These are phyloP conservation scores for Aspergillus sp. DNA, from an alignment of 2,329 filamentous ascomycete species.

Conservation along the genomic window DNA sequence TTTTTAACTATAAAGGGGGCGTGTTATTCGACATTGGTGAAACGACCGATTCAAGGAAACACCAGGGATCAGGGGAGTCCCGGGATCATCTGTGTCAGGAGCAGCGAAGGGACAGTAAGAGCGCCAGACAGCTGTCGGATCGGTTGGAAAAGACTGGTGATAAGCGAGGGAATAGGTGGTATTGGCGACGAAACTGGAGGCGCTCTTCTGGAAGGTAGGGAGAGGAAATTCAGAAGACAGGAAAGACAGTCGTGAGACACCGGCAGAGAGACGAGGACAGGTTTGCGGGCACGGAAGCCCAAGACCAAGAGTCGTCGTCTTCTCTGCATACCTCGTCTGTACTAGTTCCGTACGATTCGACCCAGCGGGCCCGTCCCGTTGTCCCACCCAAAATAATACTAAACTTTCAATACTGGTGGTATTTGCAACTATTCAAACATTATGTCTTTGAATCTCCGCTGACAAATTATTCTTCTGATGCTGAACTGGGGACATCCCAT, in stretches of 20 bases:
- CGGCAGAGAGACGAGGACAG: conserved; percentile 15
- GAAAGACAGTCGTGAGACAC: conserved; percentile 4
- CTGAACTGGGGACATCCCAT: too few species aligned
- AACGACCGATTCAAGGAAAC: conserved; percentile 15
- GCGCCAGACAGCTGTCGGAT: conserved; percentile 4
- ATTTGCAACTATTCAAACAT: not conserved
- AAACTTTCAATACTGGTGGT: not conserved
- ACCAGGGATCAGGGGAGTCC: conserved; percentile 21
- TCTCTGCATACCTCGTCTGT: conserved; percentile 16
- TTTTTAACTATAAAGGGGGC: conserved; percentile 10
- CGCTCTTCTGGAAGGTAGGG: not conserved
- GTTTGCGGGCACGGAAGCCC: conserved; percentile 4
- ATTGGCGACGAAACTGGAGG: conserved; percentile 3
- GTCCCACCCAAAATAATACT: not conserved
- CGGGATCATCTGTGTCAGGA: conserved; percentile 18
- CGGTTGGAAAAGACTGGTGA: not conserved
- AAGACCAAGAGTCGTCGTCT: conserved; percentile 3
- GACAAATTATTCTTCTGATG: too few species aligned
- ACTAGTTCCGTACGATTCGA: conserved; percentile 8
- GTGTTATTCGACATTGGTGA: conserved; percentile 13
- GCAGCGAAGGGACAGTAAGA: conserved; percentile 28
- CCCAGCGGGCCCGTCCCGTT: conserved; percentile 8
- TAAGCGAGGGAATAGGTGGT: conserved; percentile 9
- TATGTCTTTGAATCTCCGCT: too few species aligned
- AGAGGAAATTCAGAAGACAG: conserved; percentile 17